These are phyloP conservation scores for Geotrichum europaeum DNA, from an alignment of 1,139 yeast species.

Conservation along the genomic window DNA sequence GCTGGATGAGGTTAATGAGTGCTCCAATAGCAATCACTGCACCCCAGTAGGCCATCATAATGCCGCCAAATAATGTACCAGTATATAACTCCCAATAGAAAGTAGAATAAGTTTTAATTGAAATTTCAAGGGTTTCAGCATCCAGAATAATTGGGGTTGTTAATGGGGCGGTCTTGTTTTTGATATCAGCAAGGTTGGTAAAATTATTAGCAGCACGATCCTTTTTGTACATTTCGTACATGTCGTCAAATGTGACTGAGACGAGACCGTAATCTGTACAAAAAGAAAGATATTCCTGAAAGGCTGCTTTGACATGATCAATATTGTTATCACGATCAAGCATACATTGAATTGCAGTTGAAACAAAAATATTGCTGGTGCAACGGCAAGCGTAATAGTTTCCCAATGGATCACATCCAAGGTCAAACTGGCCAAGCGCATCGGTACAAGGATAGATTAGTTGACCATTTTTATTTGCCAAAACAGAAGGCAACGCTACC, in stretches of 20 bases:
- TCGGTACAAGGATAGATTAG: neutral
- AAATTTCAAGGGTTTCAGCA: neutral
- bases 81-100: conserved; percentile 7
- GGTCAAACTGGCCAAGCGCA: neutral
- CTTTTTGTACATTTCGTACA: neutral
- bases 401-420: neutral
- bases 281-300: neutral
- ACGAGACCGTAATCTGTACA: neutral
- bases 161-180: neutral
- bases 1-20: conserved; percentile 18
- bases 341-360: neutral
- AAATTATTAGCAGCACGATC: neutral
- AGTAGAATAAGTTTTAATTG: conserved; percentile 2
- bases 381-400: neutral
- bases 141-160: conserved; percentile 1
- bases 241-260: neutral
- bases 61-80: conserved; percentile 11
- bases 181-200: neutral
- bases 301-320: neutral
- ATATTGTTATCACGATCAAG: neutral
- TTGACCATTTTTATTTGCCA: neutral
- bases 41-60: conserved; percentile 25
- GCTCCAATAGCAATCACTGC: conserved; percentile 21
- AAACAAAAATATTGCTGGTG: neutral
- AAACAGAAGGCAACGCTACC: neutral